These are phyloP conservation scores for Vinca minor DNA, from an alignment of 257 asterid genomes.

Conservation along the genomic window DNA sequence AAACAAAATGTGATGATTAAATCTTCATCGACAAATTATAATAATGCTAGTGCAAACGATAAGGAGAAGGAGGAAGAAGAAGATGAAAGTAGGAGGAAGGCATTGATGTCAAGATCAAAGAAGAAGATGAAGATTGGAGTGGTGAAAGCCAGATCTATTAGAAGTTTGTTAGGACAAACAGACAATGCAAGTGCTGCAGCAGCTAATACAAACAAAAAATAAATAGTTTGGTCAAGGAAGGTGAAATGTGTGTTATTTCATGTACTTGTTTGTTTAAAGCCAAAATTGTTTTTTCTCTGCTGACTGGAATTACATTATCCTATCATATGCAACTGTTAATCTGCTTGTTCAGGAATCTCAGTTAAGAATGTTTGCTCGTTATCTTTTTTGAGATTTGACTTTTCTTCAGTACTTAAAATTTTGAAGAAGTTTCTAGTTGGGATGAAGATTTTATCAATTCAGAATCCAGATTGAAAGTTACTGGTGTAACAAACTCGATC, in stretches of 20 bases:
- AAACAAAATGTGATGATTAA: neutral
- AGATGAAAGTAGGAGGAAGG: slow-evolving; percentile 15
- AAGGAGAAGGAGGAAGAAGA: slow-evolving; percentile 26
- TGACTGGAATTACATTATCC: neutral
- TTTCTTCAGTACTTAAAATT: too few species aligned
- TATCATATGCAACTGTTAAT: slow-evolving; percentile 5
- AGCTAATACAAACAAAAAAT: neutral
- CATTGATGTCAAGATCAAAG: slow-evolving; percentile 28
- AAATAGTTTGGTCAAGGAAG: too few species aligned
- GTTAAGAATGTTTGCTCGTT: neutral
- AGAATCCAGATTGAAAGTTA: too few species aligned
- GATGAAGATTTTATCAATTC: too few species aligned
- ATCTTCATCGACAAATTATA: neutral
- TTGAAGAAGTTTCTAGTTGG: too few species aligned
- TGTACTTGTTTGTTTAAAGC: slow-evolving; percentile 2
- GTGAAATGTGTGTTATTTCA: slow-evolving; percentile 8
- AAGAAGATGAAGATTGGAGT: slow-evolving; percentile 38
- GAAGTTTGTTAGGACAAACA: slow-evolving; percentile 48
- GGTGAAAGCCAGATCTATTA: slow-evolving; percentile 65
- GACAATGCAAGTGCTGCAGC: slow-evolving; percentile 3
- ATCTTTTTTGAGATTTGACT: too few species aligned
- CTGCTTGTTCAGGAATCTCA: neutral
- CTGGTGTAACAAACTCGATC: too few species aligned
- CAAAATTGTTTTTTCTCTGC: slow-evolving; percentile 4
- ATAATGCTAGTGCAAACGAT: neutral